phyloP scores from a whole-genome alignment of 768 basidiomycete species.

The Naganishia vaughanmartiniae region DNA sequence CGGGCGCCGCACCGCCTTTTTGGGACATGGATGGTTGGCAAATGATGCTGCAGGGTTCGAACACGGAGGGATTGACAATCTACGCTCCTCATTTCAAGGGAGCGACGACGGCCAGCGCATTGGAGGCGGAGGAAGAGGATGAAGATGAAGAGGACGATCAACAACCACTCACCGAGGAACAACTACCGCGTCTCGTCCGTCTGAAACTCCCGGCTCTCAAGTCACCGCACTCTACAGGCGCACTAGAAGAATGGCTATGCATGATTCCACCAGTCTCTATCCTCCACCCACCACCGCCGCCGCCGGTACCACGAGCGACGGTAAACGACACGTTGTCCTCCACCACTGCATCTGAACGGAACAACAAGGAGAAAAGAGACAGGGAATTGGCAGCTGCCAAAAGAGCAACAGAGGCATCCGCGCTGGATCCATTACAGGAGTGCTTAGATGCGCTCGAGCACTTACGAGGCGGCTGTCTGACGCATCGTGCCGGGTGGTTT shows the following conservation, averaged over 20 bases:
- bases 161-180: background rate
- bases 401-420: too few relatives aligned
- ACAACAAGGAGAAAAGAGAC: background rate
- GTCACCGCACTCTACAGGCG: background rate
- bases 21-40: too few relatives aligned
- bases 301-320: too few relatives aligned
- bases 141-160: too few relatives aligned
- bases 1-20: too few relatives aligned
- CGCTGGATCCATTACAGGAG: constrained; percentile 33
- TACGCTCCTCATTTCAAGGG: too few relatives aligned
- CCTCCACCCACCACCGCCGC: background rate
- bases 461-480: constrained; percentile 46
- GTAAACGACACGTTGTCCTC: too few relatives aligned
- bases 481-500: constrained; percentile 45
- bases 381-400: too few relatives aligned
- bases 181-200: background rate
- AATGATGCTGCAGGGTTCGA: too few relatives aligned
- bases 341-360: too few relatives aligned
- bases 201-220: background rate
- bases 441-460: constrained; percentile 43
- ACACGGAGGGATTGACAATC: too few relatives aligned
- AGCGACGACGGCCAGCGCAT: too few relatives aligned
- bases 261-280: constrained; percentile 40
- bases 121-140: background rate
- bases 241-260: constrained; percentile 41